phyloP scores from a whole-genome alignment of 345 rosid species.

The Eucalyptus marginata region DNA sequence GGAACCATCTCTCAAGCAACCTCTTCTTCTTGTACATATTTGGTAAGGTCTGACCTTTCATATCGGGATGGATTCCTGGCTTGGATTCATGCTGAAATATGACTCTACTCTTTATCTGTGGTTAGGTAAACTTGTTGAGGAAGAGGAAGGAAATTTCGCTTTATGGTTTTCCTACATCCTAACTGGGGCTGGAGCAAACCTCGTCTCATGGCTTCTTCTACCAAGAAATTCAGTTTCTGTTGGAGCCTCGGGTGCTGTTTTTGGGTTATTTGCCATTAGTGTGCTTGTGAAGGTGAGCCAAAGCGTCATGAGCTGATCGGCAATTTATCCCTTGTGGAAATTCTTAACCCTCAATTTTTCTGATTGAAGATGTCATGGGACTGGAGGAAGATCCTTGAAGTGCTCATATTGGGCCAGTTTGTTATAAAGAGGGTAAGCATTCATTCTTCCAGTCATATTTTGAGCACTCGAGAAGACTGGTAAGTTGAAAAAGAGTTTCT shows the following conservation, averaged over 20 bases:
- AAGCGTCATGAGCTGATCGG: background rate
- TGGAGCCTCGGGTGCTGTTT: constrained; percentile 95
- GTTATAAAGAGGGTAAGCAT: constrained; percentile 62
- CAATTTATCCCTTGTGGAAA: background rate
- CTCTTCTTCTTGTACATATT: constrained; percentile 93
- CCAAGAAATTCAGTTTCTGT: constrained; percentile 87
- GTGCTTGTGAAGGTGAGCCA: constrained; percentile 71
- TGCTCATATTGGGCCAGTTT: constrained; percentile 87
- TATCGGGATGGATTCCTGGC: background rate
- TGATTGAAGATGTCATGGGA: constrained; percentile 76
- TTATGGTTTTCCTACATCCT: constrained; percentile 74
- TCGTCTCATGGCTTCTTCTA: constrained; percentile 86
- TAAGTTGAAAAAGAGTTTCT: background rate
- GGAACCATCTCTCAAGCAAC: constrained; percentile 97
- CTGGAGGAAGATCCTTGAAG: constrained; percentile 96
- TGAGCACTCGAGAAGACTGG: background rate
- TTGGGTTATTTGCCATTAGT: constrained; percentile 82
- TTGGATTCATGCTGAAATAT: background rate
- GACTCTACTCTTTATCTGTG: background rate
- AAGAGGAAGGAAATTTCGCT: constrained; percentile 80
- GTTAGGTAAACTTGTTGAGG: constrained; percentile 91
- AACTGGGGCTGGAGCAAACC: constrained; percentile 86
- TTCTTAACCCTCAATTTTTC: background rate
- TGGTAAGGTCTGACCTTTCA: constrained; percentile 32
- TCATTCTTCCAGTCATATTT: background rate